Conservation (phyloP, 1,284 basidiomycete species). For the Leccinum angustisporum region DNA sequence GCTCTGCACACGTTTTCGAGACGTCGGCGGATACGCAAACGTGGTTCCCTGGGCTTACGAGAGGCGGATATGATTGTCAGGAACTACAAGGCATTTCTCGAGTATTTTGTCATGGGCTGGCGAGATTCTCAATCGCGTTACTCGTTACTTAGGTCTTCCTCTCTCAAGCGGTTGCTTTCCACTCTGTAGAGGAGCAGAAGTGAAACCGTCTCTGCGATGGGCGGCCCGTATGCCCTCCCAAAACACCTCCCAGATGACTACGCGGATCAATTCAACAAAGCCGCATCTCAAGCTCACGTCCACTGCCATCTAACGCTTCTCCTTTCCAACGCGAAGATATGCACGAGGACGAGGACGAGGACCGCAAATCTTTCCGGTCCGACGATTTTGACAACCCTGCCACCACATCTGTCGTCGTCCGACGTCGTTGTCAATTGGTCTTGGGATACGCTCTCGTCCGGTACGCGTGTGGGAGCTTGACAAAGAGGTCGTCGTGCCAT, state of each 20-base stretch:
- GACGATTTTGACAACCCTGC: too few species aligned
- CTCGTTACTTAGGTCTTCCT: slow-evolving; percentile 73
- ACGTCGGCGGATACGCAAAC: too few species aligned
- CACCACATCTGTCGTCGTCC: too few species aligned
- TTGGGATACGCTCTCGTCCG: too few species aligned
- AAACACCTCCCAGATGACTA: slow-evolving; percentile 40
- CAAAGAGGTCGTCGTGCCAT: too few species aligned
- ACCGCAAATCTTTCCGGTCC: too few species aligned
- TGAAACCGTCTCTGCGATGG: slow-evolving; percentile 71
- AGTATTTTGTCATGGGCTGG: slow-evolving; percentile 6
- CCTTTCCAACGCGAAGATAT: not conserved
- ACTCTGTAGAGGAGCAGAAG: slow-evolving; percentile 78
- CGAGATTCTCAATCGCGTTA: slow-evolving; percentile 6
- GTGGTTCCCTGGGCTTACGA: slow-evolving; percentile 49
- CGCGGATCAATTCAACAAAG: slow-evolving; percentile 45
- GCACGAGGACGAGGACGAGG: not conserved
- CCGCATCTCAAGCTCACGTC: slow-evolving; percentile 58
- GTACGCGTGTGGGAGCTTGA: too few species aligned
- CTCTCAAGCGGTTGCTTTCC: slow-evolving; percentile 79
- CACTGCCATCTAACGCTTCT: slow-evolving; percentile 57
- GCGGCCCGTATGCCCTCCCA: slow-evolving; percentile 68
- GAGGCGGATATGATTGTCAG: slow-evolving; percentile 82
- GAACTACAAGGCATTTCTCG: slow-evolving; percentile 62
- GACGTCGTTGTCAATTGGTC: too few species aligned
- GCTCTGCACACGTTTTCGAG: too few species aligned